Evolutionary conservation across 306 rosid genomes (phyloP).

Genomic region (Quercus ilex): DNA sequence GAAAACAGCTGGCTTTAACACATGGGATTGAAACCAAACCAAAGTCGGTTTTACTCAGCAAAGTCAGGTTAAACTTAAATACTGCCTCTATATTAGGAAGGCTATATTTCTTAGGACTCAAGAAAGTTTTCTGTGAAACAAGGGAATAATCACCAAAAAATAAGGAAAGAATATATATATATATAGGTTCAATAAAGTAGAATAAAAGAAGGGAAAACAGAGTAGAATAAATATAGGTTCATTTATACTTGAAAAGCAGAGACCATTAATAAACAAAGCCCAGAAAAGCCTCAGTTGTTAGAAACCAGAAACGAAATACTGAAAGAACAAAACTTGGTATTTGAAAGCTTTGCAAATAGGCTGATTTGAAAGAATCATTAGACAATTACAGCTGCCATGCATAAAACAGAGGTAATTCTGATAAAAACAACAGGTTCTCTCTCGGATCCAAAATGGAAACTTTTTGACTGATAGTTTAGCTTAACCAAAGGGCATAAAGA

Average conservation of each 20-base stretch:
- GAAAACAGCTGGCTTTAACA: conserved; percentile 14
- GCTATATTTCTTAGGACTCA: not conserved
- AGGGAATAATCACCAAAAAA: not conserved
- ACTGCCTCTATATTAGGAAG: not conserved
- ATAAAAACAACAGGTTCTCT: not conserved
- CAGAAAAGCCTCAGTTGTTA: not conserved
- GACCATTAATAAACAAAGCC: not conserved
- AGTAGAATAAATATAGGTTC: no score
- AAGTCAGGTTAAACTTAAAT: not conserved
- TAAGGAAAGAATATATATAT: not conserved
- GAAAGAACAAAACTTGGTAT: not conserved
- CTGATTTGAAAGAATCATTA: no score
- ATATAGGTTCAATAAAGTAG: not conserved
- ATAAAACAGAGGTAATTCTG: no score
- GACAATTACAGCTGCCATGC: no score
- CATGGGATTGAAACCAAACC: conserved; percentile 15
- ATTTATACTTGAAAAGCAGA: not conserved
- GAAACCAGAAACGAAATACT: conserved; percentile 7
- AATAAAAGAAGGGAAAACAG: not conserved
- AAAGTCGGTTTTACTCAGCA: conserved; percentile 1
- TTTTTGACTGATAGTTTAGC: not conserved
- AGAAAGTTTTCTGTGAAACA: not conserved
- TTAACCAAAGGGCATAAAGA: not conserved
- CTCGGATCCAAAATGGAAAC: not conserved
- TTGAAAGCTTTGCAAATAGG: not conserved